Base-by-base conservation (phyloP, 768 basidiomycete genomes). In the Pulveroboletus sp. region DNA sequence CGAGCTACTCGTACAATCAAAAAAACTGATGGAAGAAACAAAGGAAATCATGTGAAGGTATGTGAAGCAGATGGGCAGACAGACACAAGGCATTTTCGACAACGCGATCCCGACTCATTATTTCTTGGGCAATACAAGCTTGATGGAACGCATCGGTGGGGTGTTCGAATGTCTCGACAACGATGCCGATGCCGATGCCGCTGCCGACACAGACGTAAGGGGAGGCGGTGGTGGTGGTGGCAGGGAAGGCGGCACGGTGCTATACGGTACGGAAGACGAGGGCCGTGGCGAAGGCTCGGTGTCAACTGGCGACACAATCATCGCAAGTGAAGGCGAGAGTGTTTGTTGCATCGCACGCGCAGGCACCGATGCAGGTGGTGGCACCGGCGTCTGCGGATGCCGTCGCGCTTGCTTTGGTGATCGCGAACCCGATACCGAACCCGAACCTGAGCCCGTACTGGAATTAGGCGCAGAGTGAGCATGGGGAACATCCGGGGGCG, bases 221-320 rank as follows among this genome's bases (percentile, higher is more conserved):
- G 30, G 31, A 8, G 48, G 42, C 10, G 42, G 47, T 8, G 47
- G 49, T 42, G 49, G 62, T 2, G 47, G 41, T 4, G 54, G 51
- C 3, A 21, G 21, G 21, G 21, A 21, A 21, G 53, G 53, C 24
- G 50, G 50, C 4, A 50, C 52, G 33, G 40, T 49, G 17, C 43
- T 49, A 18, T 46, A 69, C 8, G 64, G 31, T 21, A 63, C 53
- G 2, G 68, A 64, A 21, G 68, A 57, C n/a, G 62, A 53, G 1
- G 58, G 52, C n/a, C 68, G 66, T 26, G 67, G 62, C 18, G 67
- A 68, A 1, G 66, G 67, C 33, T 70, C 67, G 0, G 67, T 57
- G 36, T 68, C 67, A 24, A 68, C 57, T 6, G 67, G 67, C 24
- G 67, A 68, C 27, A 68, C 67, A 36, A 68, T 68, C 67, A 70